phyloP scores from a whole-genome alignment of 2,329 filamentous ascomycete species.

The Stagonosporopsis chrysanthemi region DNA sequence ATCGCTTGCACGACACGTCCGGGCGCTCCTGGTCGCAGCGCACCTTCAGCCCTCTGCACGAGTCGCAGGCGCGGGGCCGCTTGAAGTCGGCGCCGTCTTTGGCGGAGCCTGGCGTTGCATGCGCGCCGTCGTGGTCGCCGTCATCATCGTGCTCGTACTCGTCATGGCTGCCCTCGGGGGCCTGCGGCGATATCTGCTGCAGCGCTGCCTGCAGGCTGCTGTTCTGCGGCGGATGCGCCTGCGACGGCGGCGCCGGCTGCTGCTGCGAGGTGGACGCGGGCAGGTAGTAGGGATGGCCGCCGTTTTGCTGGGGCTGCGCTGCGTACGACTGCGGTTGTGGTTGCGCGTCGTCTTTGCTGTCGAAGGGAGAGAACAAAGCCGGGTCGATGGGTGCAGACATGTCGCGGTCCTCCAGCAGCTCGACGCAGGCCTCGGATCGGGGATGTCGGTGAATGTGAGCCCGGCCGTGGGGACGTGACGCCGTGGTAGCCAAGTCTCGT shows the following conservation, averaged over 20 bases:
- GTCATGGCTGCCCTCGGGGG: constrained; percentile 31
- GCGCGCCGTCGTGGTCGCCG: constrained; percentile 39
- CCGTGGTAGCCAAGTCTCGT: not conserved
- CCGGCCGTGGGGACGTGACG: not conserved
- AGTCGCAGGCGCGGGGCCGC: constrained; percentile 57
- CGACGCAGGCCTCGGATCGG: not conserved
- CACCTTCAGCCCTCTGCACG: constrained; percentile 55
- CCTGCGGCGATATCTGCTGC: constrained; percentile 40
- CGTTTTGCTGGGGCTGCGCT: constrained; percentile 32
- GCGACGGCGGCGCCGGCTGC: constrained; percentile 24
- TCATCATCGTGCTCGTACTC: constrained; percentile 42
- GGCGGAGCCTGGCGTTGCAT: constrained; percentile 40
- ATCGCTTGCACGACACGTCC: constrained; percentile 69
- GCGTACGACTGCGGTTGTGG: constrained; percentile 33
- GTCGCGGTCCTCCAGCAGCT: constrained; percentile 3
- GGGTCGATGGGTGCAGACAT: constrained; percentile 47
- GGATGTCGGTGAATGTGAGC: constrained; percentile 3
- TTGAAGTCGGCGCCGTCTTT: constrained; percentile 52
- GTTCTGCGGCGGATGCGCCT: constrained; percentile 26
- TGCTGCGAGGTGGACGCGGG: constrained; percentile 32
- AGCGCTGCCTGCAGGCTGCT: constrained; percentile 42
- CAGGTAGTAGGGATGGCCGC: constrained; percentile 45
- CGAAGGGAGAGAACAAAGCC: constrained; percentile 36
- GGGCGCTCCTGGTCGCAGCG: constrained; percentile 80
- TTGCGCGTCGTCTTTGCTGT: constrained; percentile 22